These are phyloP conservation scores for Darksidea phi DNA, from an alignment of 495 filamentous ascomycete species.

Conservation along the genomic window DNA sequence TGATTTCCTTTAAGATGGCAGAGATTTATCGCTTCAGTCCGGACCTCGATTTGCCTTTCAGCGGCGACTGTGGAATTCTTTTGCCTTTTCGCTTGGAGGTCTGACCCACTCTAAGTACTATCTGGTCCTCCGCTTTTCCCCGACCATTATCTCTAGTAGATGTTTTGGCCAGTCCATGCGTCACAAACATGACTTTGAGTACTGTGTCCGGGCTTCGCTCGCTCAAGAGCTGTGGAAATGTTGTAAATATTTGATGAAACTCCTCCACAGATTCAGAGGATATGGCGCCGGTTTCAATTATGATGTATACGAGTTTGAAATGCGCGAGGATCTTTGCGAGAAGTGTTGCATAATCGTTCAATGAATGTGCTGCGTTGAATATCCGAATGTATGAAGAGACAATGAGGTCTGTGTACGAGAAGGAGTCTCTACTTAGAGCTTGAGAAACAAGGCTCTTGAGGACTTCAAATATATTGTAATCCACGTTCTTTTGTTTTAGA, in stretches of 20 bases:
- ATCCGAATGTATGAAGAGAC: slow-evolving; percentile 1
- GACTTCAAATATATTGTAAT: slow-evolving; percentile 3
- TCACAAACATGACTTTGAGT: slow-evolving; percentile 8
- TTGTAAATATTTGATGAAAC: background rate
- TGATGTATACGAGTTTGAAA: slow-evolving; percentile 5
- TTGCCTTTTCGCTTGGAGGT: background rate
- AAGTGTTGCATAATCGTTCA: slow-evolving; percentile 1
- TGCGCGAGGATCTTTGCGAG: background rate
- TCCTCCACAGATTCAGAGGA: background rate
- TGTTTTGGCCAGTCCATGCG: background rate
- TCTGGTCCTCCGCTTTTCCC: background rate
- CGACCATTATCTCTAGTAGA: background rate
- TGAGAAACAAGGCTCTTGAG: slow-evolving; percentile 13
- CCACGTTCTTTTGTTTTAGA: background rate
- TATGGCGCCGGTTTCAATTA: slow-evolving; percentile 6
- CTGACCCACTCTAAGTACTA: background rate
- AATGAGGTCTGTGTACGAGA: background rate
- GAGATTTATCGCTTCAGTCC: no score
- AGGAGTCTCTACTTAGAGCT: background rate
- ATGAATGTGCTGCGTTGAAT: slow-evolving; percentile 7
- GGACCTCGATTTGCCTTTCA: background rate
- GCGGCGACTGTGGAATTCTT: background rate
- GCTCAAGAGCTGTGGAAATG: background rate
- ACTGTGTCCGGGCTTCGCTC: background rate
- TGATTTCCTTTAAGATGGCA: no score